Conservation (phyloP, 345 rosid species). For the Populus ilicifolia region DNA sequence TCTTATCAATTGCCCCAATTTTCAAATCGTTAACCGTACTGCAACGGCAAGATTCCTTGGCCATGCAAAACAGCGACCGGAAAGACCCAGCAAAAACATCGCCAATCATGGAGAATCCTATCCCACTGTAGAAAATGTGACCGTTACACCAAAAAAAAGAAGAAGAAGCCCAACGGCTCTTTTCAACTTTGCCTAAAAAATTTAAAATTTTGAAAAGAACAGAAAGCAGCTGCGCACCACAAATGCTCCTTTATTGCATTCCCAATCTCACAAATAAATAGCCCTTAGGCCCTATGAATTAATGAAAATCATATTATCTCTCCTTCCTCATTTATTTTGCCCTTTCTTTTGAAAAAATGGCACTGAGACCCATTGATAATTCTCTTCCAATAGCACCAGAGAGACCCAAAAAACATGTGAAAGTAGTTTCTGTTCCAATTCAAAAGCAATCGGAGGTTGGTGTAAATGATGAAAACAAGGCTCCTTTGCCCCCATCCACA, state of each 20-base stretch:
- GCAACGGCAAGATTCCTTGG: too few relatives aligned
- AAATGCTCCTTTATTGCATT: not conserved
- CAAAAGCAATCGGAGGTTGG: slow-evolving; percentile 32
- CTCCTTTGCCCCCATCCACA: slow-evolving; percentile 28
- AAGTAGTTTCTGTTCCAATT: slow-evolving; percentile 26
- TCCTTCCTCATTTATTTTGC: not conserved
- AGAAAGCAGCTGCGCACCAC: not conserved
- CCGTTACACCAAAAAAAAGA: slow-evolving; percentile 5
- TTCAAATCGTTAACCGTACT: too few relatives aligned
- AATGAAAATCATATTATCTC: not conserved
- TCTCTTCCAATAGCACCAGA: slow-evolving; percentile 58
- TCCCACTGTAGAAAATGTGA: not conserved
- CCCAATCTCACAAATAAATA: not conserved
- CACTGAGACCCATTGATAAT: slow-evolving; percentile 77
- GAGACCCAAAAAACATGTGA: slow-evolving; percentile 64
- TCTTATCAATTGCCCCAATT: too few relatives aligned
- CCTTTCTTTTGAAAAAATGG: slow-evolving; percentile 38
- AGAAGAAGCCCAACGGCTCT: slow-evolving; percentile 8
- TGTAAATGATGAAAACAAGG: slow-evolving; percentile 60
- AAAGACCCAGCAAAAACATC: not conserved
- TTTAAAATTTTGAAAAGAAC: slow-evolving; percentile 1
- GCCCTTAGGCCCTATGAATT: not conserved
- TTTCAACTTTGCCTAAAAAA: slow-evolving; percentile 6
- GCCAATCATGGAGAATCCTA: not conserved
- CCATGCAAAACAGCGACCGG: too few relatives aligned